Base-by-base conservation (phyloP, 129 eudicot species). In the Arctium minus region DNA sequence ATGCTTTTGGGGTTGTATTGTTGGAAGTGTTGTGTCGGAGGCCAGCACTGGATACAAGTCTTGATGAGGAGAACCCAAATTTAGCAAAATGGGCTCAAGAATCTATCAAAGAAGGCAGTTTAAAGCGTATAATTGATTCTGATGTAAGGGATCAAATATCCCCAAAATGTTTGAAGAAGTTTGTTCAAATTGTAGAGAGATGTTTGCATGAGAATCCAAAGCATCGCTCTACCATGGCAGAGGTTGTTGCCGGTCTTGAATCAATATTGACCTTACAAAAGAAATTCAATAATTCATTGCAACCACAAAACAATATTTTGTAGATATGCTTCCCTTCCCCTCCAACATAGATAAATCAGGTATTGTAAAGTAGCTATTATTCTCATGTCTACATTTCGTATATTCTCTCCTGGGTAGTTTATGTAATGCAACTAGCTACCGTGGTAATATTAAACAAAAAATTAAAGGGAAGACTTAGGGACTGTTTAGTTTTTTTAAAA, bases 31-130 rank as follows among this genome's bases (percentile, higher is more conserved):
- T 77, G 48, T 83, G 81, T 77, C 30, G 86, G 83, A 79, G 74
- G 36, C 87, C 74, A 4, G 86, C 82, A 5, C 74, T 83, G 74
- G 86, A 83, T 56, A 36, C 32, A 48, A 83, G 72, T 78, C 82
- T 37, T 71, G 86, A 78, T 56, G 82, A 77, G 40, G 86, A 83
- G 44, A n/a, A 77, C 37, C 67, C 77, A 68, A 72, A 77, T 84
- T 79, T 84, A 81, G 86, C 72, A 12, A 44, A 18, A 42, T 87
- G 90, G 88, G 90, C 60, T 12, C 83, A 62, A 73, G 84, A 84
- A 3, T 64, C 48, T 33, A 84, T 87, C 46, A 72, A 72, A 60
- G 75, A 84, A 35, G 86, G 81, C 30, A 82, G 76, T 22, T 9
- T 82, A 33, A 71, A 76, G 38, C 42, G 3, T 30, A 78, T 84